Conservation (phyloP, 2,329 filamentous ascomycete genomes). For the Penicillium psychrosexuale region DNA sequence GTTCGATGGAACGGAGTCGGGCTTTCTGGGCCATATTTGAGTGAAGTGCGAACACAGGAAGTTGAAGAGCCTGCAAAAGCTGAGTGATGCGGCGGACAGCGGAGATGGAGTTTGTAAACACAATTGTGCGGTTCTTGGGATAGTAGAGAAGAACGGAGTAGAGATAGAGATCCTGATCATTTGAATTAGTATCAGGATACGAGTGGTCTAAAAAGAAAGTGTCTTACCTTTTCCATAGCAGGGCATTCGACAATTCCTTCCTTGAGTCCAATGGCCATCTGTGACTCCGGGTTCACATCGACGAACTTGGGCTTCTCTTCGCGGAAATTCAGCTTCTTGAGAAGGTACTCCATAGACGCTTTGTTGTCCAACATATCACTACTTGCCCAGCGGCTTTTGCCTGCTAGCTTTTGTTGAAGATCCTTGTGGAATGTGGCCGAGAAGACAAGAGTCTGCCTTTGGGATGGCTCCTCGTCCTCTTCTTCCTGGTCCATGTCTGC, state of each 20-base stretch:
- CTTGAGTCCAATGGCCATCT: conserved; percentile 81
- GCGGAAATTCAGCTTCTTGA: conserved; percentile 84
- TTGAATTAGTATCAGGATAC: neutral
- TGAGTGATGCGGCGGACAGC: conserved; percentile 83
- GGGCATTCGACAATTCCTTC: conserved; percentile 91
- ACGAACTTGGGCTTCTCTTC: conserved; percentile 83
- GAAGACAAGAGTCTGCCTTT: conserved; percentile 87
- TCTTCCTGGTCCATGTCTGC: conserved; percentile 28
- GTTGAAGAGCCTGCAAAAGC: conserved; percentile 75
- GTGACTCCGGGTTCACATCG: conserved; percentile 82
- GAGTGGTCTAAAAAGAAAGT: neutral
- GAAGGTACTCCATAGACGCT: conserved; percentile 87
- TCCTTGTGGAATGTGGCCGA: conserved; percentile 93
- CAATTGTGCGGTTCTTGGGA: conserved; percentile 72
- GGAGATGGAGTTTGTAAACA: conserved; percentile 96
- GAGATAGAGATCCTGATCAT: conserved; percentile 74
- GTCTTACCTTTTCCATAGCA: conserved; percentile 79
- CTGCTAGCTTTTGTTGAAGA: conserved; percentile 83
- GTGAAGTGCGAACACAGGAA: conserved; percentile 76
- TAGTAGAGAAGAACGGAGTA: conserved; percentile 84
- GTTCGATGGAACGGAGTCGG: conserved; percentile 85
- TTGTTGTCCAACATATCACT: conserved; percentile 66
- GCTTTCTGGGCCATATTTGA: conserved; percentile 96
- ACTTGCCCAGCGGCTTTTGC: conserved; percentile 61
- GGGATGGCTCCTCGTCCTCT: conserved; percentile 45